Conservation (phyloP, 257 asterid species). For the Lavandula angustifolia region DNA sequence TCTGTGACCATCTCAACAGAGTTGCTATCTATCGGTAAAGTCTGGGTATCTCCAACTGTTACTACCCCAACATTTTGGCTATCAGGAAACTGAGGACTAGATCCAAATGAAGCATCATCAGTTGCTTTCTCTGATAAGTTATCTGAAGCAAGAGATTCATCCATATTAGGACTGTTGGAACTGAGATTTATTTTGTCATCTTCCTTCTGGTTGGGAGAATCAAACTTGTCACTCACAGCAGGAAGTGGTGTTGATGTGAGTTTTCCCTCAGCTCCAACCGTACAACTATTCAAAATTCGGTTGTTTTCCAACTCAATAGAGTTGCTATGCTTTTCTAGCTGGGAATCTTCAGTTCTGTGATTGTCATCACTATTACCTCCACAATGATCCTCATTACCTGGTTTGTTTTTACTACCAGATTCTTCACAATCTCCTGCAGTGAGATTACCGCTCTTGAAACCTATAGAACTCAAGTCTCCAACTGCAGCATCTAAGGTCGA, state of each 20-base stretch:
- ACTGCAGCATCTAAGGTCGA: conserved; percentile 28
- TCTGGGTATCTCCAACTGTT: conserved; percentile 30
- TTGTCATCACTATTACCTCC: conserved; percentile 33
- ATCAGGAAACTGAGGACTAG: conserved; percentile 29
- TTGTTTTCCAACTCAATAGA: conserved; percentile 33
- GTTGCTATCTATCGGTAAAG: conserved; percentile 23
- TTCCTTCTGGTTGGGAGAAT: conserved; percentile 20
- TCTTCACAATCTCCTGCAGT: conserved; percentile 31
- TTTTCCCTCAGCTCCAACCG: conserved; percentile 25
- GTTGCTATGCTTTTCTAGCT: conserved; percentile 24
- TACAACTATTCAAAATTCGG: conserved; percentile 11
- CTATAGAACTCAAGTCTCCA: conserved; percentile 12
- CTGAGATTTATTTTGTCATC: conserved; percentile 24
- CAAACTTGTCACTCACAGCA: conserved; percentile 30
- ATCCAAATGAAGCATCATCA: conserved; percentile 31
- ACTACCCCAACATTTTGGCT: conserved; percentile 20
- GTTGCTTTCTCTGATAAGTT: conserved; percentile 32
- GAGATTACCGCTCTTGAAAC: conserved; percentile 25
- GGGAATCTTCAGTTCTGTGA: conserved; percentile 34
- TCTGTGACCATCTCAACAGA: conserved; percentile 31
- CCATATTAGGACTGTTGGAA: conserved; percentile 25
- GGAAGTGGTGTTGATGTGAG: conserved; percentile 21
- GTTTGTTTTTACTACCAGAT: conserved; percentile 27
- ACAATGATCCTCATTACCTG: conserved; percentile 13
- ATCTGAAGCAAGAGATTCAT: conserved; percentile 28